These are phyloP conservation scores for Sanghuangporus sanghuang DNA, from an alignment of 1,284 basidiomycete species.

Conservation along the genomic window DNA sequence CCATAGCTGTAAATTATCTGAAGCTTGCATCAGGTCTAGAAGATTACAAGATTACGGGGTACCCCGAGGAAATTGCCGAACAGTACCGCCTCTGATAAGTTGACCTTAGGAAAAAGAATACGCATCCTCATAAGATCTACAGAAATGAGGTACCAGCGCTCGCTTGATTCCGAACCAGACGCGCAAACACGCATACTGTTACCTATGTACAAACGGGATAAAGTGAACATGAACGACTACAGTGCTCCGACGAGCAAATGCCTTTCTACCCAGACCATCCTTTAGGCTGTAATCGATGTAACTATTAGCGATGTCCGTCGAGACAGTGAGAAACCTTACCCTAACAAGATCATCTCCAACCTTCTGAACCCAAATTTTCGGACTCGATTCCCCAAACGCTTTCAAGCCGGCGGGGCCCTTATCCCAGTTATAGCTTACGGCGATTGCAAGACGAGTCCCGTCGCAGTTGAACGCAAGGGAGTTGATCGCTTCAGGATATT, in stretches of 20 bases:
- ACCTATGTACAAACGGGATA: too few species aligned
- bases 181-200: too few species aligned
- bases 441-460: constrained; percentile 78
- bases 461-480: constrained; percentile 80
- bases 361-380: constrained; percentile 32
- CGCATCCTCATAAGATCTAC: too few species aligned
- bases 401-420: constrained; percentile 67
- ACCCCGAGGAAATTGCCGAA: too few species aligned
- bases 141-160: too few species aligned
- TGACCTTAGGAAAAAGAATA: too few species aligned
- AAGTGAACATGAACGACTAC: neutral
- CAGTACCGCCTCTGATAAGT: too few species aligned
- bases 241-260: neutral
- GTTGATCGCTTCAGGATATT: constrained; percentile 69
- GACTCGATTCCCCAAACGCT: constrained; percentile 28
- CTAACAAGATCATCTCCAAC: constrained; percentile 50
- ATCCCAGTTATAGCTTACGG: constrained; percentile 84
- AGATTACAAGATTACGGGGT: too few species aligned
- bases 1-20: too few species aligned
- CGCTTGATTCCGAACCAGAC: too few species aligned
- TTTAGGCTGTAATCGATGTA: neutral
- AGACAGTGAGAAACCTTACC: constrained; percentile 27
- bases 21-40: too few species aligned
- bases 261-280: neutral
- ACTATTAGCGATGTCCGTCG: neutral